Evolutionary conservation across 2,329 filamentous ascomycete genomes (phyloP).

Genomic region (Aspergillus caelatus): DNA sequence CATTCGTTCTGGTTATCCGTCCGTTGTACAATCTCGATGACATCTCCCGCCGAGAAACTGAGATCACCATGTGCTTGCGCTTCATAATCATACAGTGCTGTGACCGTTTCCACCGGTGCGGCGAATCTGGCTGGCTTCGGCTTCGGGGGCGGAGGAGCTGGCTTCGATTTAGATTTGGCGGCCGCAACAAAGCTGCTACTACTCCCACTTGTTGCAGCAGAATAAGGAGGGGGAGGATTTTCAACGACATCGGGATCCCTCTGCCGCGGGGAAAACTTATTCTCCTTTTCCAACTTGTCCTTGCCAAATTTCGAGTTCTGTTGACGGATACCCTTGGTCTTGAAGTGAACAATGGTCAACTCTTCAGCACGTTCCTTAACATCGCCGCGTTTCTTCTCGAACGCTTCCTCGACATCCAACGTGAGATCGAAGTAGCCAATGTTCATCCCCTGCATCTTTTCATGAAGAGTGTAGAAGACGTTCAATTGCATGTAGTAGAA

Average conservation of each 20-base stretch:
- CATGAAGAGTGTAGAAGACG: conserved; percentile 97
- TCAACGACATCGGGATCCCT: conserved; percentile 53
- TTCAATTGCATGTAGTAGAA: conserved; percentile 99
- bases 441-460: conserved; percentile 95
- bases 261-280: conserved; percentile 36
- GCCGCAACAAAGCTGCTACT: conserved; percentile 52
- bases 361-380: conserved; percentile 85
- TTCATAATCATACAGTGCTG: conserved; percentile 93
- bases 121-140: conserved; percentile 78
- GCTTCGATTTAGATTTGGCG: conserved; percentile 73
- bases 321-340: conserved; percentile 70
- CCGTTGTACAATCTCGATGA: conserved; percentile 82
- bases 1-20: conserved; percentile 95
- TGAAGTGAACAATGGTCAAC: conserved; percentile 86
- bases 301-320: conserved; percentile 38
- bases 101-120: conserved; percentile 75
- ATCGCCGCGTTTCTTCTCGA: conserved; percentile 83
- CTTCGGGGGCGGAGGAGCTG: conserved; percentile 70
- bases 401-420: conserved; percentile 87
- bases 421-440: conserved; percentile 97
- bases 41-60: conserved; percentile 83
- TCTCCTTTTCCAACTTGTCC: conserved; percentile 40
- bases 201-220: conserved; percentile 44
- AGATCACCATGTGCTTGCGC: conserved; percentile 93
- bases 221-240: conserved; percentile 73